phyloP scores from a whole-genome alignment of 2,329 filamentous ascomycete genomes.

The Ophiostoma pallidulum region DNA sequence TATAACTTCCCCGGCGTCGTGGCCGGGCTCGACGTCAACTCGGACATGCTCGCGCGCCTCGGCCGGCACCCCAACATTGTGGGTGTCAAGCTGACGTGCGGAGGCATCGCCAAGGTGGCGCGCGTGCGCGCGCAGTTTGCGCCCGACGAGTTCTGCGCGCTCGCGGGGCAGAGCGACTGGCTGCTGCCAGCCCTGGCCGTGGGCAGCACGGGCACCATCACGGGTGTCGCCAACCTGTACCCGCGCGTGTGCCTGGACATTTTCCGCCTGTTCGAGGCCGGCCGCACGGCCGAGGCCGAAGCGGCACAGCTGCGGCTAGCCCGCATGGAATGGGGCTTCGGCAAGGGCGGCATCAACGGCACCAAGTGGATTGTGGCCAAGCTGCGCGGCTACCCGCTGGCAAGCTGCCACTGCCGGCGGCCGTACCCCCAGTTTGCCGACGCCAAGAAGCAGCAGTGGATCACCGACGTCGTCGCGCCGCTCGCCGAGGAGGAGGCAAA shows the following conservation, averaged over 20 bases:
- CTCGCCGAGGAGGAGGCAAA: constrained; percentile 3
- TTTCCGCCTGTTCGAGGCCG: constrained; percentile 38
- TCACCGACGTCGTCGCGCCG: constrained; percentile 17
- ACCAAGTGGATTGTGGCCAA: constrained; percentile 52
- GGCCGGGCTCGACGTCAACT: constrained; percentile 58
- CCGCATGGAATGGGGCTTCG: constrained; percentile 46
- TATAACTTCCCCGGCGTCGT: constrained; percentile 66
- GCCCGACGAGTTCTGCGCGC: constrained; percentile 51
- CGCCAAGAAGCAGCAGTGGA: constrained; percentile 36
- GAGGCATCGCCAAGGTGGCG: constrained; percentile 59
- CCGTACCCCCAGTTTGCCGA: constrained; percentile 43
- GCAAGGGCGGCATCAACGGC: constrained; percentile 49
- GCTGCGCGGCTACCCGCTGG: constrained; percentile 40
- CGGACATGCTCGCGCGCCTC: constrained; percentile 51
- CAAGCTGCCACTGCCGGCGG: constrained; percentile 41
- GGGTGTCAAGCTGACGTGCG: constrained; percentile 63
- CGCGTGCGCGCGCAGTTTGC: constrained; percentile 40
- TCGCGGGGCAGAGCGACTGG: constrained; percentile 63
- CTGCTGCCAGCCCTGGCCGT: constrained; percentile 48
- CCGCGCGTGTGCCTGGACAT: constrained; percentile 41
- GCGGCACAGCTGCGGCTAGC: constrained; percentile 41
- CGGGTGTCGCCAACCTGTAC: constrained; percentile 51
- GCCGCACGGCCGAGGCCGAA: constrained; percentile 38
- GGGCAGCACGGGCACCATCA: constrained; percentile 48
- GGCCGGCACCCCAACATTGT: constrained; percentile 55